These are phyloP conservation scores for Chytriomyces hyalinus DNA, from an alignment of 192 early-diverging fungal species.

Conservation along the genomic window DNA sequence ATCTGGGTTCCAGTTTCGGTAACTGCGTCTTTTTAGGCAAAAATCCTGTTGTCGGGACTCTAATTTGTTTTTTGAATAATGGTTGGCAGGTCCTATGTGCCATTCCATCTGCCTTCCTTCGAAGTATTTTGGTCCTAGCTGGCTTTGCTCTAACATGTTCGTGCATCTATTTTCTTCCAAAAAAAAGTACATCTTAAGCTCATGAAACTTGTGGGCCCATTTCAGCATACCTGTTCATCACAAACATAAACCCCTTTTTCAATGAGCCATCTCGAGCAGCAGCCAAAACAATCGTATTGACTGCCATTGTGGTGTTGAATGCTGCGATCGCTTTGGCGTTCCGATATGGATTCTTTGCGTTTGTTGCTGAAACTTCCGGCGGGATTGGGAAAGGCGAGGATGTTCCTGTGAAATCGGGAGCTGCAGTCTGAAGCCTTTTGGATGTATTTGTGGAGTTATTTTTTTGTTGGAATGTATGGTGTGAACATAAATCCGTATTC, in stretches of 20 bases:
- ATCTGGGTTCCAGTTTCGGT: constrained; percentile 94
- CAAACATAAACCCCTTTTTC: constrained; percentile 42
- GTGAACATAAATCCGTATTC: not conserved
- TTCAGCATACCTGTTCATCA: constrained; percentile 44
- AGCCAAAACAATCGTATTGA: constrained; percentile 36
- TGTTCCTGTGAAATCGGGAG: not conserved
- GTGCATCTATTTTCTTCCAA: not conserved
- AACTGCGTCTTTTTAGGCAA: constrained; percentile 14
- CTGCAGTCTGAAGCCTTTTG: not conserved
- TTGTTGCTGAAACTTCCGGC: constrained; percentile 7
- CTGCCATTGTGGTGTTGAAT: constrained; percentile 39
- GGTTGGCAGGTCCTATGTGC: constrained; percentile 73
- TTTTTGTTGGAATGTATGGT: not conserved
- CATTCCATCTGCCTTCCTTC: constrained; percentile 77
- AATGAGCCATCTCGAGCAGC: constrained; percentile 25
- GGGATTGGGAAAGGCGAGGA: not conserved
- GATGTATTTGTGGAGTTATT: too few species aligned
- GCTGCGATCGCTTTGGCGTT: constrained; percentile 65
- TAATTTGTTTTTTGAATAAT: constrained; percentile 1
- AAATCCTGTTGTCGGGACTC: not conserved
- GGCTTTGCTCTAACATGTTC: constrained; percentile 78
- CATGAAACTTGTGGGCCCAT: not conserved
- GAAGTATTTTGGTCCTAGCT: constrained; percentile 79
- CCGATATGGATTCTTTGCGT: constrained; percentile 87
- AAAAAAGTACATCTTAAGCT: not conserved